These are phyloP conservation scores for Avena sativa DNA, from an alignment of 176 grass and related monocot genomes.

Conservation along the genomic window DNA sequence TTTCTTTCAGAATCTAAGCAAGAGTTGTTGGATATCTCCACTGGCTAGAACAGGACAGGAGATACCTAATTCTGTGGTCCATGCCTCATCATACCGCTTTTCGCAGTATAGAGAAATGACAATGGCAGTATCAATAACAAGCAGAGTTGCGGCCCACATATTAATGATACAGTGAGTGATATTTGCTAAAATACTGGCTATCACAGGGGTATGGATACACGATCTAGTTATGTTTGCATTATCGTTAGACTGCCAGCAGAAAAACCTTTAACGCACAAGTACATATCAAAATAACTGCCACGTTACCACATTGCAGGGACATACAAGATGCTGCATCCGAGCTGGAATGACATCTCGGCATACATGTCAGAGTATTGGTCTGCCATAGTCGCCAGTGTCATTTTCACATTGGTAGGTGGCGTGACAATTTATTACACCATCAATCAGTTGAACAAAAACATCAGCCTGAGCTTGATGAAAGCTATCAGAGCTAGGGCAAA, in stretches of 20 bases:
- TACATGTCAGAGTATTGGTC: slow-evolving; percentile 53
- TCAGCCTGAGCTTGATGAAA: slow-evolving; percentile 70
- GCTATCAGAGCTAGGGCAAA: slow-evolving; percentile 73
- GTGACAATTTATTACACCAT: slow-evolving; percentile 63
- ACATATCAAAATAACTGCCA: background rate
- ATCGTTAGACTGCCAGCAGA: background rate
- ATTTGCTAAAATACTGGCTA: background rate
- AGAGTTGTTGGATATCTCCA: background rate
- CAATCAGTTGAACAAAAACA: slow-evolving; percentile 72
- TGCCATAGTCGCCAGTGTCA: slow-evolving; percentile 45
- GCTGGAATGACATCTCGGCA: slow-evolving; percentile 51
- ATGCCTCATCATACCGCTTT: background rate
- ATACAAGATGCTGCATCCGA: slow-evolving; percentile 59
- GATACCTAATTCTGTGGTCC: background rate
- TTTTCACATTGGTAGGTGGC: slow-evolving; percentile 37
- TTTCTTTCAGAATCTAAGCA: background rate
- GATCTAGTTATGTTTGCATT: background rate
- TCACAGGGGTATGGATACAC: background rate
- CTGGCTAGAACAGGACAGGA: background rate
- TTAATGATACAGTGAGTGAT: background rate
- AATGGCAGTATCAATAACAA: background rate
- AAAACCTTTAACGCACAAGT: background rate
- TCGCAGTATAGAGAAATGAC: background rate
- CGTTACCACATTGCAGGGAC: slow-evolving; percentile 34
- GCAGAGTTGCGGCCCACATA: background rate